phyloP scores from a whole-genome alignment of 495 filamentous ascomycete genomes.

The Xylaria venustula region DNA sequence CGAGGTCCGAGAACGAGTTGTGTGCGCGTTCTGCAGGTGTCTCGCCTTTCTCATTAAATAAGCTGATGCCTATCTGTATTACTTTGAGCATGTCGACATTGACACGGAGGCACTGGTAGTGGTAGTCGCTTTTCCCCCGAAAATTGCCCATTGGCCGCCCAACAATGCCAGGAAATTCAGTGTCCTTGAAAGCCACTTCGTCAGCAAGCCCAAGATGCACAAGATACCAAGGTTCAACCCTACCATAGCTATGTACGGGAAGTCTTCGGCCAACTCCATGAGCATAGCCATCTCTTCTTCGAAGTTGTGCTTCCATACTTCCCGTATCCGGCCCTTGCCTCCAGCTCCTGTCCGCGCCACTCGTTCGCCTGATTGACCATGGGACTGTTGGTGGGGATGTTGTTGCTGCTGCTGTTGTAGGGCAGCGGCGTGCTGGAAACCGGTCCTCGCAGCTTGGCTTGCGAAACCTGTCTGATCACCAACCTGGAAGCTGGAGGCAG shows the following conservation, averaged over 20 bases:
- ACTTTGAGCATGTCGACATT: conserved; percentile 97
- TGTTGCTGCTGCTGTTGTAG: conserved; percentile 52
- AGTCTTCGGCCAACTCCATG: conserved; percentile 78
- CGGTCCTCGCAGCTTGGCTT: conserved; percentile 85
- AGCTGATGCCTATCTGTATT: conserved; percentile 91
- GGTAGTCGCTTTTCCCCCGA: conserved; percentile 91
- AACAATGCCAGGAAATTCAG: conserved; percentile 95
- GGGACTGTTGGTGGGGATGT: conserved; percentile 55
- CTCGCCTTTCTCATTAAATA: conserved; percentile 86
- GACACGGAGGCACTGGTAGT: conserved; percentile 95
- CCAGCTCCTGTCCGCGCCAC: conserved; percentile 36
- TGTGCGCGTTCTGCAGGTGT: conserved; percentile 65
- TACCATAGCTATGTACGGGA: conserved; percentile 96
- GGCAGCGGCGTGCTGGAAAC: conserved; percentile 75
- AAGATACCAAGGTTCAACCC: conserved; percentile 18
- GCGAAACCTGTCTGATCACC: conserved; percentile 77
- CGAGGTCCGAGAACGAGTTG: conserved; percentile 52
- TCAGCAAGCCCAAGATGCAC: conserved; percentile 21
- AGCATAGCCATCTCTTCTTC: conserved; percentile 83
- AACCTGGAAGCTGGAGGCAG: conserved; percentile 51
- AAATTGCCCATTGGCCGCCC: conserved; percentile 93
- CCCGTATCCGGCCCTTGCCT: conserved; percentile 75
- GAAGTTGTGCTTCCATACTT: conserved; percentile 92
- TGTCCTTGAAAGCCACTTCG: conserved; percentile 62
- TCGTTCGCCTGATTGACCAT: conserved; percentile 47